Evolutionary conservation across 106 monocot species (phyloP).

Genomic region (Dendrobium catenatum): DNA sequence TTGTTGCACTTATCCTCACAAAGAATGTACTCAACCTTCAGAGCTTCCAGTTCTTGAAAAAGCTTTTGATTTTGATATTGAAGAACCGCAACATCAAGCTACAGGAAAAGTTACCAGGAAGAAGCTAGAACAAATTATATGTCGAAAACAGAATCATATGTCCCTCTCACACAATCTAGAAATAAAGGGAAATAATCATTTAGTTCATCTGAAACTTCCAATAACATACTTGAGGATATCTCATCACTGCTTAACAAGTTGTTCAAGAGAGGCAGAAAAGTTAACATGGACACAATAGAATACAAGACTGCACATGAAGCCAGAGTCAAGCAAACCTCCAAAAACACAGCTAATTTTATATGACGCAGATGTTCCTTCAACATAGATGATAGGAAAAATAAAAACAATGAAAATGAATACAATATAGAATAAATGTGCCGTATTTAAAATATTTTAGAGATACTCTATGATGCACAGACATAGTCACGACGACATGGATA

Average conservation of each 20-base stretch:
- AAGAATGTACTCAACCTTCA: conserved; percentile 58
- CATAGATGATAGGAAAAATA: no score
- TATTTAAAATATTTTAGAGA: no score
- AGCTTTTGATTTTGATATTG: conserved; percentile 91
- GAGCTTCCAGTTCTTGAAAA: conserved; percentile 75
- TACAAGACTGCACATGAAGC: no score
- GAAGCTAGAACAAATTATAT: not conserved
- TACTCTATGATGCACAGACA: no score
- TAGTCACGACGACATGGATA: no score
- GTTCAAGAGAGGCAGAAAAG: not conserved
- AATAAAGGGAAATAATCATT: not conserved
- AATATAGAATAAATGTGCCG: no score
- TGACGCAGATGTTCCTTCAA: no score
- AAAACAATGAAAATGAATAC: no score
- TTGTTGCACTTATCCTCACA: conserved; percentile 63
- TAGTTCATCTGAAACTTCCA: not conserved
- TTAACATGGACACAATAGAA: not conserved
- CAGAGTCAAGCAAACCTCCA: no score
- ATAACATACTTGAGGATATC: not conserved
- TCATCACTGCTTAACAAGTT: not conserved
- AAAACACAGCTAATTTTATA: no score
- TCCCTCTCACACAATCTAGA: not conserved
- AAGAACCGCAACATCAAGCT: conserved; percentile 90
- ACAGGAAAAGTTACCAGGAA: conserved; percentile 7
- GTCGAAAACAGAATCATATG: not conserved